These are phyloP conservation scores for Uronychia setigera DNA, from an alignment of 73 alveolate species.

Conservation along the genomic window DNA sequence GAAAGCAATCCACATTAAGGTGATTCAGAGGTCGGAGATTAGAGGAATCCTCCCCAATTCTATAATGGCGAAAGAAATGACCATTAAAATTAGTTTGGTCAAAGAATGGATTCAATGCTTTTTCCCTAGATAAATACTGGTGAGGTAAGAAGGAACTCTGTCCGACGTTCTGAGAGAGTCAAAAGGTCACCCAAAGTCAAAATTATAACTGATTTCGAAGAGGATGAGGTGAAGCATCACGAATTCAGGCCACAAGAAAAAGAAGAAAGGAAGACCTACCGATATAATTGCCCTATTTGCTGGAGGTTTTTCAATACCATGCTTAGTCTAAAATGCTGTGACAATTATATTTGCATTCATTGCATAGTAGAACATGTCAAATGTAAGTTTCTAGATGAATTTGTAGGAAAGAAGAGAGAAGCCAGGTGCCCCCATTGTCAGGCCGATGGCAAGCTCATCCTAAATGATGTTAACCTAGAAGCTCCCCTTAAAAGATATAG, in stretches of 20 bases:
- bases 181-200: not conserved
- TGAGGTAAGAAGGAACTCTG: not conserved
- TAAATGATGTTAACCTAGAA: not conserved
- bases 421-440: not conserved
- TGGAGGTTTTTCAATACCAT: constrained; percentile 34
- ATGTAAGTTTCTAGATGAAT: not conserved
- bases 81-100: too few relatives aligned
- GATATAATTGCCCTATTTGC: constrained; percentile 52
- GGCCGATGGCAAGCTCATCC: not conserved
- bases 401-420: not conserved
- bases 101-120: not conserved
- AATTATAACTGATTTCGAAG: not conserved
- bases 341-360: constrained; percentile 34
- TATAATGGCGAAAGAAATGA: too few relatives aligned
- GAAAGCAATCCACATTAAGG: too few relatives aligned
- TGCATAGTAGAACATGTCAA: constrained; percentile 36
- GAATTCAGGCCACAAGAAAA: constrained; percentile 24
- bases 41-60: too few relatives aligned
- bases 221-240: not conserved
- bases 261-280: constrained; percentile 26
- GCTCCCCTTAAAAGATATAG: not conserved
- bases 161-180: not conserved
- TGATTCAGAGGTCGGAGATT: too few relatives aligned
- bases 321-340: constrained; percentile 16
- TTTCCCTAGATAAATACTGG: not conserved